Evolutionary conservation across 495 filamentous ascomycete species (phyloP), one percentile per base, ranked within the genome.

Genomic region (Clohesyomyces aquaticus): DNA sequence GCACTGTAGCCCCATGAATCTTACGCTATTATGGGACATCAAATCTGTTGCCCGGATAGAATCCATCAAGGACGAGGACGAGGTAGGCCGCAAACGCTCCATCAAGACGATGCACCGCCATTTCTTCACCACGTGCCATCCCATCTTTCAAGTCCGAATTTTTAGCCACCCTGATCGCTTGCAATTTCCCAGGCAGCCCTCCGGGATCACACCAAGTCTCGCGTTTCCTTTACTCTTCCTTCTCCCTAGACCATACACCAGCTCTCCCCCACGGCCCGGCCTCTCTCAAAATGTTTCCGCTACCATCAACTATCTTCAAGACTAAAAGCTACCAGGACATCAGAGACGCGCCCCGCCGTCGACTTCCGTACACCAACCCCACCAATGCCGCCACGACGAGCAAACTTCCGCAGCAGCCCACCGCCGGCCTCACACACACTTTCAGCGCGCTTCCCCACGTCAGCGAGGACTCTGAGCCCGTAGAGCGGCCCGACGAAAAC

Each of bases 291-390:
- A 38, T 25, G 4, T 51, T 52, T 22, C 35, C 57, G n/a, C 12
- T 61, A 25, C 8, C 10, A 0, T 50, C n/a, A 10, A 10, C 19
- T 3, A 56, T 56, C 29, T 56, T 56, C 53, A 56, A 28, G 22
- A 25, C 53, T 11, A 56, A 56, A 9, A 42, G 18, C 29, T 23
- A 16, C 14, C 12, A 25, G 21, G 6, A 48, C 25, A 19, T 59
- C 1, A 4, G 16, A 4, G 6, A 11, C n/a, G 4, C 3, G 3
- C 12, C 18, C 52, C 26, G n/a, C 43, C 4, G n/a, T 47, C 14
- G 43, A 6, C 8, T n/a, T 47, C 16, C 43, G n/a, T 47, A 22
- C 32, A 38, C 32, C 14, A 38, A 38, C 29, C 21, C 3, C 52
- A 42, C 12, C 12, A 55, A 4, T 55, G 27, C 21, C 16, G 19